Conservation (phyloP, 345 rosid species). For the Fremontodendron californicum region DNA sequence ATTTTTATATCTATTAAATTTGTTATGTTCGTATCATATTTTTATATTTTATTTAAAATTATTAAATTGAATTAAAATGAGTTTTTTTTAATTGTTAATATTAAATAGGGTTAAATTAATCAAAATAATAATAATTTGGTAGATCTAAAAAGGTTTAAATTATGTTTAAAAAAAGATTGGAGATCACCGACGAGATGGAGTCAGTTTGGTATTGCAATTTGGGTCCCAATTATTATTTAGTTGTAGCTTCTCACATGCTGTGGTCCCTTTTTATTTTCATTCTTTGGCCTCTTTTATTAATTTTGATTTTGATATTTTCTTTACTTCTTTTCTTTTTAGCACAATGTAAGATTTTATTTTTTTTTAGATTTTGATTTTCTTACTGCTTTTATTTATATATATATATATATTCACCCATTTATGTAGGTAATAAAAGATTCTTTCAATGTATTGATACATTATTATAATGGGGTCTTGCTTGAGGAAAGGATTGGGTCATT, state of each 20-base stretch:
- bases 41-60: no score
- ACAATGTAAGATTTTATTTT: no score
- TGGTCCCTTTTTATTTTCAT: conserved; percentile 12
- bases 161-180: conserved; percentile 12
- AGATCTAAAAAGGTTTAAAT: conserved; percentile 24
- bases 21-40: no score
- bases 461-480: not conserved
- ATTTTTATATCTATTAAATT: no score
- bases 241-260: conserved; percentile 39
- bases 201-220: conserved; percentile 6
- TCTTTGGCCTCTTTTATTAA: not conserved
- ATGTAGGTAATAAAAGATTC: no score
- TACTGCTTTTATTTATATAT: not conserved
- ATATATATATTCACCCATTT: no score
- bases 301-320: not conserved
- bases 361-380: not conserved
- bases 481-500: not conserved
- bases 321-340: not conserved
- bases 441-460: no score
- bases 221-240: conserved; percentile 33
- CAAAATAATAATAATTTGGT: not conserved
- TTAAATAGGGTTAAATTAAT: no score
- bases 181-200: conserved; percentile 47
- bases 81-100: no score
- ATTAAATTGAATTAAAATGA: no score